Percentiles rank a stretch among this genome's conserved stretches.
Conservation (phyloP, 768 basidiomycete genomes). For the Amanita pseudoporphyria region DNA sequence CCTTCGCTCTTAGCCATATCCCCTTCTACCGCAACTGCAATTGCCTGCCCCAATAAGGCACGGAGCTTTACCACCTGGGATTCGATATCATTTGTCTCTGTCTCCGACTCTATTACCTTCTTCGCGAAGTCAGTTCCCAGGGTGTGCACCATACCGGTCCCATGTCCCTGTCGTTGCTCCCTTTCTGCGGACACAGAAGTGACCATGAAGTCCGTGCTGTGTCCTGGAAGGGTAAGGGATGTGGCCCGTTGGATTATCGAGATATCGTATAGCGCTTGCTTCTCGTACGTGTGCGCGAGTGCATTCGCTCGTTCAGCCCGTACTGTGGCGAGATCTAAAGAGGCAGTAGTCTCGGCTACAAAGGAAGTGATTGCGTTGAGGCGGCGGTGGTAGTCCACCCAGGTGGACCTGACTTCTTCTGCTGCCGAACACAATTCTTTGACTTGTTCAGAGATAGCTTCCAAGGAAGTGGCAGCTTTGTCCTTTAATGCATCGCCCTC, state of each 20-base stretch:
- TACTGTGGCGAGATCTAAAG: background rate
- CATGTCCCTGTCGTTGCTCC: background rate
- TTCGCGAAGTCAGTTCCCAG: background rate
- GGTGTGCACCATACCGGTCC: background rate
- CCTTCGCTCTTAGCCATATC: background rate
- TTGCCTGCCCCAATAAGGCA: background rate
- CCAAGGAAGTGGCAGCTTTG: background rate
- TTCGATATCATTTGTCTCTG: background rate
- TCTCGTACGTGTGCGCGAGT: background rate
- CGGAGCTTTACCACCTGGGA: background rate
- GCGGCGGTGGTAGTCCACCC: background rate
- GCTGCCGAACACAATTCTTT: background rate
- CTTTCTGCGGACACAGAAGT: background rate
- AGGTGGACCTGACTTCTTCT: background rate
- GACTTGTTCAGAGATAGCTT: background rate
- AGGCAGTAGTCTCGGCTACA: background rate
- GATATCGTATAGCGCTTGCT: background rate
- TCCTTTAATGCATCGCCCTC: background rate
- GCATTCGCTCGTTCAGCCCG: background rate
- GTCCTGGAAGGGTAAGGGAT: background rate
- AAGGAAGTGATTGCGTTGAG: background rate
- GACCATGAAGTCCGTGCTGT: background rate
- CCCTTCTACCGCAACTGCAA: background rate
- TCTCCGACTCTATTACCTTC: background rate
- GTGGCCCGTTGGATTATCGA: background rate